phyloP scores from a whole-genome alignment of 805 yeast genomes.

The Starmerella geochares region DNA sequence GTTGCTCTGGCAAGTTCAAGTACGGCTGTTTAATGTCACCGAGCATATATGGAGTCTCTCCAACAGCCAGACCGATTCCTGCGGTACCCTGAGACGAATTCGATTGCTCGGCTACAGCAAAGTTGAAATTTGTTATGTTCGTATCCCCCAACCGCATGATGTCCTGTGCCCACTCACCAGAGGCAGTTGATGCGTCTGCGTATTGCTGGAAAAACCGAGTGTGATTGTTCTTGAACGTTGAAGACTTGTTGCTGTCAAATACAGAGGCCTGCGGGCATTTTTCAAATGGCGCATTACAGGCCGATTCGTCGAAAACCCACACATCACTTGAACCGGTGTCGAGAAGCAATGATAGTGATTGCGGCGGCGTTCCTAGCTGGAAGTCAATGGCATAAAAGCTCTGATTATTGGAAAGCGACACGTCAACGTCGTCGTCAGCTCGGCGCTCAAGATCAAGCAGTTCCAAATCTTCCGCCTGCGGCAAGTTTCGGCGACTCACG shows the following conservation, averaged over 20 bases:
- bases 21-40: constrained; percentile 23
- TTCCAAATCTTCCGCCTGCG: neutral
- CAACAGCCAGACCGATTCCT: constrained; percentile 32
- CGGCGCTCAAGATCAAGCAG: neutral
- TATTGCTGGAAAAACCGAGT: neutral
- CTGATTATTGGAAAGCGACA: neutral
- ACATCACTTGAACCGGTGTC: constrained; percentile 74
- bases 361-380: constrained; percentile 47
- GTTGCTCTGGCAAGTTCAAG: constrained; percentile 30
- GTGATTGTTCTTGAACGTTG: neutral
- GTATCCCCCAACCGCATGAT: constrained; percentile 43
- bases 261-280: constrained; percentile 26
- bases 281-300: neutral
- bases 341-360: constrained; percentile 44
- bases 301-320: constrained; percentile 45
- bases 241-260: neutral
- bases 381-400: constrained; percentile 3
- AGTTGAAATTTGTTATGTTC: constrained; percentile 42
- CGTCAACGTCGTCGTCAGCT: neutral
- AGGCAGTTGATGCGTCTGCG: neutral
- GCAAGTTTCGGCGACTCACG: neutral
- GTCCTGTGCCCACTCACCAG: constrained; percentile 42
- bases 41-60: constrained; percentile 29
- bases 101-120: constrained; percentile 65
- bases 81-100: constrained; percentile 52